Evolutionary conservation across 306 rosid species (phyloP), one percentile per base, ranked within the genome.

Genomic region (Sechiopsis laciniata): DNA sequence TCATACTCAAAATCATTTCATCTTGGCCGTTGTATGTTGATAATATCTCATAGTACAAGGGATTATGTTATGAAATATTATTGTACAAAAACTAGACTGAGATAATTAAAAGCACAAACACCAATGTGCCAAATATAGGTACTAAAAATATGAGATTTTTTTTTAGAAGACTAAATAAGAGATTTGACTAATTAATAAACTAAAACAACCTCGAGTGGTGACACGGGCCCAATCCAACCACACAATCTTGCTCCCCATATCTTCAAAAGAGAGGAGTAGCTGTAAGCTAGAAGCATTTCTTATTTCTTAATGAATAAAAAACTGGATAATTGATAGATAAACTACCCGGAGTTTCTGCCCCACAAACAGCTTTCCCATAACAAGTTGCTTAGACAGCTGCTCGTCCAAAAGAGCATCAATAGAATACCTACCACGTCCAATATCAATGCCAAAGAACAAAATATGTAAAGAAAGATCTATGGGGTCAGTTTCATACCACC

Each of bases 291-390:
- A 35, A 57, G 58, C 65, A 63, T 26, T 58, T 71, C 16, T 61
- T 20, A 63, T 26, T 58, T 71, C 16, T 61, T 20, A 22, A 73
- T 74, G 61, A 56, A 77, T 62, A 76, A 50, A 68, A 15, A 60
- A 63, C 55, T 29, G 70, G 50, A 73, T 71, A 52, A 40, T 22
- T 54, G 56, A 74, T 72, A 64, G 56, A 74, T 73, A 58, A 32
- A 61, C 32, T 82, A 93, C 98, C 86, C 94, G 84, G 70, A 93
- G 87, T 82, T 93, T 93, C 86, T 87, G 98, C 72, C 98, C 98
- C 14, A 88, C 94, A 79, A 87, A 93, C 61, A 93, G 78, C 77
- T 80, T 93, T 83, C 97, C 86, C 55, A 81, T 70, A 78, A 84
- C 84, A 56, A 81, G 83, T 80, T 86, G 93, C 80, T 83, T 90